phyloP scores from a whole-genome alignment of 2,329 filamentous ascomycete genomes.

The Rhynchosporium agropyri region DNA sequence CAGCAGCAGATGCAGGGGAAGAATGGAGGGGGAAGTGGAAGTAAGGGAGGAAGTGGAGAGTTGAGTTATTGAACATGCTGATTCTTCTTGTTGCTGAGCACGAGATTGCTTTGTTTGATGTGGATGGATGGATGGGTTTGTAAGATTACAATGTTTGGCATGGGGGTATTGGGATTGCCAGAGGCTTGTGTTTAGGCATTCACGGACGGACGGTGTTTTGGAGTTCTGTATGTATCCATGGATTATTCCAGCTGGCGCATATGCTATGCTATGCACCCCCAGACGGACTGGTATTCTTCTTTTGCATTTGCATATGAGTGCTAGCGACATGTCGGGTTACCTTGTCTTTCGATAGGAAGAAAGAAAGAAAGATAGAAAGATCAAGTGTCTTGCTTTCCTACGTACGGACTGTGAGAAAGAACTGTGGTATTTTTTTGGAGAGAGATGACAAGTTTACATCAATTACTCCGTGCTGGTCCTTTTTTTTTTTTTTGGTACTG shows the following conservation, averaged over 20 bases:
- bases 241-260: constrained; percentile 1
- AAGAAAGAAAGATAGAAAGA: too few species aligned
- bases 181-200: not conserved
- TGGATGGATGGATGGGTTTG: not conserved
- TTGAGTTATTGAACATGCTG: constrained; percentile 34
- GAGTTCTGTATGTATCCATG: not conserved
- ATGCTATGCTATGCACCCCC: not conserved
- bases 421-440: too few species aligned
- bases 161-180: not conserved
- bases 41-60: constrained; percentile 32
- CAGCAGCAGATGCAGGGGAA: constrained; percentile 37
- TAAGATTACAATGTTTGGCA: not conserved
- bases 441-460: too few species aligned
- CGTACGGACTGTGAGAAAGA: too few species aligned
- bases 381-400: too few species aligned
- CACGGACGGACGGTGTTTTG: not conserved
- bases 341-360: too few species aligned
- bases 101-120: too few species aligned
- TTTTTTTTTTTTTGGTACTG: too few species aligned
- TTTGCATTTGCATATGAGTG: not conserved
- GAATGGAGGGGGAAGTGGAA: constrained; percentile 28
- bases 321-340: not conserved
- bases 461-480: too few species aligned
- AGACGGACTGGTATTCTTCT: not conserved
- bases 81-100: not conserved